These are phyloP conservation scores for Euryodendron excelsum DNA, from an alignment of 148 eudicot genomes.

Conservation along the genomic window DNA sequence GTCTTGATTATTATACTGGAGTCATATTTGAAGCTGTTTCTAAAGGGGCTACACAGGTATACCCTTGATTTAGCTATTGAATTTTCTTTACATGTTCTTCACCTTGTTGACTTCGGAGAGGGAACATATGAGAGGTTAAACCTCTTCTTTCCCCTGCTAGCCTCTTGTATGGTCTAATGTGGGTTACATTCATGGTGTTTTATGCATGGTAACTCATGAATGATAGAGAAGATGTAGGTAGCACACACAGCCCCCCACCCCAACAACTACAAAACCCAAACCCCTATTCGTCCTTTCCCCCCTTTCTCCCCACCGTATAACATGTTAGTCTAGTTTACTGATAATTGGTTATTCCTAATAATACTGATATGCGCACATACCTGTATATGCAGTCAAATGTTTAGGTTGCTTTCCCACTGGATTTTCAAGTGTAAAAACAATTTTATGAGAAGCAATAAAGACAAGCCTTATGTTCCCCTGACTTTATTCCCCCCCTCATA, in stretches of 20 bases:
- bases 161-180: not conserved
- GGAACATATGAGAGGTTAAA: too few species aligned
- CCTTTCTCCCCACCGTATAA: not conserved
- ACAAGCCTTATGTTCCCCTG: not conserved
- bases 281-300: too few species aligned
- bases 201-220: not conserved
- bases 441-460: not conserved
- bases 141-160: not conserved
- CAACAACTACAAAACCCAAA: too few species aligned
- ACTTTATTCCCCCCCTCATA: too few species aligned
- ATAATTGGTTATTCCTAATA: not conserved
- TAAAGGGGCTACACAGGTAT: slow-evolving; percentile 92
- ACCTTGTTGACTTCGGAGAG: not conserved
- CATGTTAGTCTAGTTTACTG: not conserved
- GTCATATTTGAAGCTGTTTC: slow-evolving; percentile 93
- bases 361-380: not conserved
- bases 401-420: too few species aligned
- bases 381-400: too few species aligned
- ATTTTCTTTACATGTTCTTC: not conserved
- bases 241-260: too few species aligned
- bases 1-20: slow-evolving; percentile 97
- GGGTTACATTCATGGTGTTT: not conserved
- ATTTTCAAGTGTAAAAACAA: not conserved
- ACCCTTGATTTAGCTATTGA: not conserved
- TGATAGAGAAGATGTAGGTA: not conserved